Evolutionary conservation across 1,139 yeast species (phyloP), one percentile per base, ranked within the genome.

Genomic region (Suhomyces bolitotheri): DNA sequence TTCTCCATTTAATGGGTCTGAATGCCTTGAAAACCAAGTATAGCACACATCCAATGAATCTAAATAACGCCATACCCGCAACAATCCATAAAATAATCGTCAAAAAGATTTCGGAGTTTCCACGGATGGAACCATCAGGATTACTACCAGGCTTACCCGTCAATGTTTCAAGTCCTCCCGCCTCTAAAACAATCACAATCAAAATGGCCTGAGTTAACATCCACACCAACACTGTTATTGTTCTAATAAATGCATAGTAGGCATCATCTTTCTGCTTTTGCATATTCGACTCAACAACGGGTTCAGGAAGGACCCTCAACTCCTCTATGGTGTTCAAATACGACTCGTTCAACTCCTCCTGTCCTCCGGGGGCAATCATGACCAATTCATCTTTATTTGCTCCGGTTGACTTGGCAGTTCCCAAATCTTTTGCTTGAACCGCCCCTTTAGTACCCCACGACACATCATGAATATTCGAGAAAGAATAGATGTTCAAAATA

Each of bases 401-500:
- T 43, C 76, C 71, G 6, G 76, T 64, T 28, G 64, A 57, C 43
- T 76, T 78, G 22, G 89, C 92, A 16, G 76, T 73, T 35, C 95
- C 95, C 46, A 85, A 68, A 59, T 83, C 89, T 46, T 71, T 71
- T 38, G 78, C 78, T 26, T 65, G 68, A 20, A 77, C 78, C 36
- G 74, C 85, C 17, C 88, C 90, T 58, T 85, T 83, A 16, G 92
- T 85, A 54, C 95, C 95, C 95, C 95, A 85, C 0, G 92, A 81
- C 33, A 85, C 82, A 61, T 85, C 95, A 58, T 85, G 90, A 48
- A 84, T 82, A 56, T 85, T 85, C 67, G 94, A 84, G 59, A 85
- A 85, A 5, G 94, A 87, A 56, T 85, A 85, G 40, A 85, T 88
- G 53, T 84, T 85, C 51, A 85, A 69, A 34, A 85, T 84, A 53